phyloP scores from a whole-genome alignment of 257 asterid genomes.

The Solanum bukasovii region DNA sequence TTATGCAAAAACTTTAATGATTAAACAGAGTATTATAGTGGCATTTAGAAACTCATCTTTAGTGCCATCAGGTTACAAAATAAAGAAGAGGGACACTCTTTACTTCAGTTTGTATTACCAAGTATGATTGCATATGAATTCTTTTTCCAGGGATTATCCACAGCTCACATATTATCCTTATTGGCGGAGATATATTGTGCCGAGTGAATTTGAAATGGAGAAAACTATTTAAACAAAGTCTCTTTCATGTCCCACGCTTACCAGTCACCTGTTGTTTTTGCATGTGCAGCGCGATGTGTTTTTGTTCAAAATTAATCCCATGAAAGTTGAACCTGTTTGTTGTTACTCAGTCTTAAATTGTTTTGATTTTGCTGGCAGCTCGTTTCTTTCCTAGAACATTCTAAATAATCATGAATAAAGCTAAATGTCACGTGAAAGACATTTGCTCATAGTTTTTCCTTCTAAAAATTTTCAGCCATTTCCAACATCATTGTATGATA shows the following conservation, averaged over 20 bases:
- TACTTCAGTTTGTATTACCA: neutral
- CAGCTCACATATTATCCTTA: neutral
- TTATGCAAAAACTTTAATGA: neutral
- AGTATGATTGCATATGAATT: neutral
- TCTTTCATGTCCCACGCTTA: neutral
- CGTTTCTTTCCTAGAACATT: neutral
- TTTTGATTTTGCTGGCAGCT: neutral
- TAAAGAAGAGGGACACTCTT: neutral
- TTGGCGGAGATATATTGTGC: neutral
- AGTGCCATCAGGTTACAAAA: neutral
- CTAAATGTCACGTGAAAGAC: neutral
- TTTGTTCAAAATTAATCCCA: neutral
- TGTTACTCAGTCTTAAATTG: neutral
- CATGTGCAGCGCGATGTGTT: neutral
- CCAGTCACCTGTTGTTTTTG: neutral
- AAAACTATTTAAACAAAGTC: neutral
- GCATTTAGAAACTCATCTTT: neutral
- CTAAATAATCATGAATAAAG: neutral
- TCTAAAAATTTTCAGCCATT: constrained; percentile 46
- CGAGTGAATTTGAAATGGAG: neutral
- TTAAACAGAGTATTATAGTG: neutral
- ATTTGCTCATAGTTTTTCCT: neutral
- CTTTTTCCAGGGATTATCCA: neutral
- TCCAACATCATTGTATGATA: constrained; percentile 51
- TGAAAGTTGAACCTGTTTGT: neutral